phyloP scores from a whole-genome alignment of 192 early-diverging fungal species.

The Haplosporangium gracile region DNA sequence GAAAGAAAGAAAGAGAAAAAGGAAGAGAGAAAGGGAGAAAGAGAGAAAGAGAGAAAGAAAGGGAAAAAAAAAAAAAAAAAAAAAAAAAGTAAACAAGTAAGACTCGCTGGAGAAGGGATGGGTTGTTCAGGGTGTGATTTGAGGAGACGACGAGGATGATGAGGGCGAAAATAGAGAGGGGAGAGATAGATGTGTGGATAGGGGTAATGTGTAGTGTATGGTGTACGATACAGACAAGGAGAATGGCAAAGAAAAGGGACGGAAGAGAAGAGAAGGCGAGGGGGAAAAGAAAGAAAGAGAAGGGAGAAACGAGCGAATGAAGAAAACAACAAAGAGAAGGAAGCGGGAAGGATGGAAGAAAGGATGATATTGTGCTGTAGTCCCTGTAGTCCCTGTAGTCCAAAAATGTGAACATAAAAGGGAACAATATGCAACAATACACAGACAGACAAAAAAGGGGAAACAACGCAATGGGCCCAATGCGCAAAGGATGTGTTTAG shows the following conservation, averaged over 20 bases:
- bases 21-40: background rate
- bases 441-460: constrained; percentile 3
- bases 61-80: background rate
- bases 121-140: background rate
- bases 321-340: background rate
- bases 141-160: background rate
- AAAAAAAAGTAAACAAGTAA: background rate
- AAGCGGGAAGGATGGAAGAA: background rate
- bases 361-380: too few species aligned
- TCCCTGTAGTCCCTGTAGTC: too few species aligned
- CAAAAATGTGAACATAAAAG: background rate
- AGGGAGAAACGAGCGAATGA: background rate
- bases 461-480: background rate
- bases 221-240: background rate
- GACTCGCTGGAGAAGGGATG: background rate
- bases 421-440: background rate
- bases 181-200: background rate
- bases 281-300: background rate
- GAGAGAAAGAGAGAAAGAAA: background rate
- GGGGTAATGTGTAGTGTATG: too few species aligned
- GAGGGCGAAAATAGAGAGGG: background rate
- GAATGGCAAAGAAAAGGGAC: background rate
- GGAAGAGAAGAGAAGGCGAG: background rate
- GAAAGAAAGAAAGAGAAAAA: background rate
- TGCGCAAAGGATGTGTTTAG: background rate